A percentile compares a stretch with the other conserved stretches of the same genome.
These are phyloP conservation scores for Phytophthora vignae DNA, from an alignment of 352 stramenopile genomes.

Conservation along the genomic window DNA sequence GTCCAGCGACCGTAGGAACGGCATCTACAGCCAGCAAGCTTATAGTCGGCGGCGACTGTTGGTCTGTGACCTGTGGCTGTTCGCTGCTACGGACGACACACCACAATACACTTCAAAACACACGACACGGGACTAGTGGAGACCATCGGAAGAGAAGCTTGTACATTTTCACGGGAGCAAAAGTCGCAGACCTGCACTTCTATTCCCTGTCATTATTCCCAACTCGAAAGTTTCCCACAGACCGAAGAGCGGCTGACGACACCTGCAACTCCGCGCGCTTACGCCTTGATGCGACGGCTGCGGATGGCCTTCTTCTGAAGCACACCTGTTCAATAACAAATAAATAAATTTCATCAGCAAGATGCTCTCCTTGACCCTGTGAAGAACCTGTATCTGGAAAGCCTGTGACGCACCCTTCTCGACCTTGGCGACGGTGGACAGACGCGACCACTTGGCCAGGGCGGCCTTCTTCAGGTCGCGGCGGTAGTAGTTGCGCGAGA, in stretches of 20 bases:
- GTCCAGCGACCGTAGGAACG: constrained; percentile 48
- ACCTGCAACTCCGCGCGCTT: constrained; percentile 40
- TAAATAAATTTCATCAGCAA: constrained; percentile 2
- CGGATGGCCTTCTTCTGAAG: constrained; percentile 86
- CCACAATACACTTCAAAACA: neutral
- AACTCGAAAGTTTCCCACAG: constrained; percentile 36
- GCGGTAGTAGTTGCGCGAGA: constrained; percentile 91
- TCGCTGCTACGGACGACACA: neutral
- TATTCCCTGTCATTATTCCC: constrained; percentile 65
- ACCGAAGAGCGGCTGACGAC: constrained; percentile 22
- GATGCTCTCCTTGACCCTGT: neutral
- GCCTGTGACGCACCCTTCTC: constrained; percentile 74
- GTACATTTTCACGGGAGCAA: constrained; percentile 42
- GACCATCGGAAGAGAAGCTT: constrained; percentile 18
- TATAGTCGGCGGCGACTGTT: constrained; percentile 23
- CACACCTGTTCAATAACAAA: constrained; percentile 46
- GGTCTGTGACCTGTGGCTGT: constrained; percentile 12
- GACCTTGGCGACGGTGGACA: constrained; percentile 89
- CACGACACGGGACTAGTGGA: constrained; percentile 3
- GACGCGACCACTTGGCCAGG: constrained; percentile 86
- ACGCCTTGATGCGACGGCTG: constrained; percentile 85
- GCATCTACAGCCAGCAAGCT: constrained; percentile 29
- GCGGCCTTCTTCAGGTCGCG: constrained; percentile 88
- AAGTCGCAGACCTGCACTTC: constrained; percentile 44
- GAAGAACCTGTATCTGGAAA: neutral